Percentiles rank a stretch among this genome's conserved stretches.
phyloP scores from a whole-genome alignment of 352 stramenopile genomes.

The Pythium aristosporum region DNA sequence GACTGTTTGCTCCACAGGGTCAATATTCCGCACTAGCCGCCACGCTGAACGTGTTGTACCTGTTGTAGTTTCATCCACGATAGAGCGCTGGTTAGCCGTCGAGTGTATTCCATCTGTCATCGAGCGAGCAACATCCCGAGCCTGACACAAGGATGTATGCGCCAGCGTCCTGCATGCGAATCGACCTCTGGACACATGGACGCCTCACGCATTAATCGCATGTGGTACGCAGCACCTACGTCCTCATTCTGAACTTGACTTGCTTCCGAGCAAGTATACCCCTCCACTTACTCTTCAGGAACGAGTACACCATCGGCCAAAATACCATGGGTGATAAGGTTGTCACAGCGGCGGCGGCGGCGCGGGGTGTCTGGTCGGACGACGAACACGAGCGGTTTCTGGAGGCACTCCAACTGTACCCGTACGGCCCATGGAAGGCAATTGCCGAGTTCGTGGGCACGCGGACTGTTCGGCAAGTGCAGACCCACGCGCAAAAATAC shows the following conservation, averaged over 20 bases:
- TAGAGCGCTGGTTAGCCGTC: no score
- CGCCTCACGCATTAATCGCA: background rate
- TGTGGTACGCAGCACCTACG: background rate
- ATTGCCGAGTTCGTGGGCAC: constrained; percentile 23
- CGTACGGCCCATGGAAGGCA: constrained; percentile 14
- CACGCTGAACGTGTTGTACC: background rate
- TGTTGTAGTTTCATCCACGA: background rate
- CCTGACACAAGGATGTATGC: background rate
- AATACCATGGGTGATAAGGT: no score
- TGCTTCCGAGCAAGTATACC: background rate
- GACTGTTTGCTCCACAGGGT: background rate
- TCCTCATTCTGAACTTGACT: background rate
- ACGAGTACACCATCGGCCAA: constrained; percentile 23
- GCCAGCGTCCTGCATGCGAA: background rate
- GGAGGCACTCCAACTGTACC: constrained; percentile 27
- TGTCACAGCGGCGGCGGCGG: no score
- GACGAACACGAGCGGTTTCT: constrained; percentile 33
- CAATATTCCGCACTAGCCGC: background rate
- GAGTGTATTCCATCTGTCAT: no score
- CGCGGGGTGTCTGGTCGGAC: constrained; percentile 28
- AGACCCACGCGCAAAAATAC: constrained; percentile 27
- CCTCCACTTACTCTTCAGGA: background rate
- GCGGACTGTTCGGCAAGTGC: constrained; percentile 25
- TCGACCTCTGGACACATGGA: no score
- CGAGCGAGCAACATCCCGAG: background rate